Base-by-base conservation (phyloP, 371 early-diverging fungal genomes). In the Batkoa obscura region DNA sequence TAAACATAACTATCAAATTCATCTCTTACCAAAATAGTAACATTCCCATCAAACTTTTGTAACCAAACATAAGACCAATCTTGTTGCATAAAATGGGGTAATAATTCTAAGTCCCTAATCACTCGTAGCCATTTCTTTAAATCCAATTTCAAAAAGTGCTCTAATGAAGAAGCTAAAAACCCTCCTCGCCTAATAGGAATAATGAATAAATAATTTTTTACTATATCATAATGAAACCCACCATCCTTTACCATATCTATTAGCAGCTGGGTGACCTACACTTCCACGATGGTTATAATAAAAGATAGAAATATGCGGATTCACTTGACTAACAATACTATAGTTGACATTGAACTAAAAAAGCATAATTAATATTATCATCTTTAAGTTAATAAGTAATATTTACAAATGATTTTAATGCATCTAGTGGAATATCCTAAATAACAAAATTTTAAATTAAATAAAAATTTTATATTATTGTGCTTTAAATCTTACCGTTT, bases 301-400 rank as follows among this genome's bases (percentile, higher is more conserved):
- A 69, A 92, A 94, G 59, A 84, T 54, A 37, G 76, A 72, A 5
- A 95, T 71, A 62, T 94, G 93, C 6, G 94, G 94, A 62, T 94
- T 93, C 42, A 88, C 90, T 61, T 94, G 76, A 12, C 68, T 68
- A 3, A 93, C 94, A 39, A 93, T 78, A 2, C 86, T 86, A 66
- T 83, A 88, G 51, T 83, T 87, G 58, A 93, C 88, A 60, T 87
- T 83, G 58, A 88, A 88, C 13, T 48, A 32, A 8, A 15, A 13
- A 41, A 10, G 8, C 10, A 41, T 41, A 41, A 41, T 23, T 23
- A 23, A 23, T 23, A 23, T 8, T 41, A 41, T 41, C 41, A 41
- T n/a, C 41, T 41, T 41, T 41, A 10, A n/a, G 23, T 23, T 10
- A 41, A 41, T 41, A 41, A 41, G n/a, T 10, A 10, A 41, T 8